Evolutionary conservation across 306 rosid genomes (phyloP), one percentile per base, ranked within the genome.

Genomic region (Quillaja saponaria): DNA sequence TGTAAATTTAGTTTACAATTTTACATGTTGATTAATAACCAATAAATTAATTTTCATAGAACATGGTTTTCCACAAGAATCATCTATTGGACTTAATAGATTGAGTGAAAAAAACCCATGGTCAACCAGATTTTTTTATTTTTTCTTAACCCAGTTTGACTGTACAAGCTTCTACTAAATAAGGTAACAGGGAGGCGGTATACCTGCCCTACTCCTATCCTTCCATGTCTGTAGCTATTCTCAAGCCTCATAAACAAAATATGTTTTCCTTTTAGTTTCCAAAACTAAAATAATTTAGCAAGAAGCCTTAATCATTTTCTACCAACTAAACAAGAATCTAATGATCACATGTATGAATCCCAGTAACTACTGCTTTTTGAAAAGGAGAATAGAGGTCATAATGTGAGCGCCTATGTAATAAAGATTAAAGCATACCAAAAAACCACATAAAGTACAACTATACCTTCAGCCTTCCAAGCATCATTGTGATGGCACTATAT

Each of bases 381-480:
- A 52, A 13, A 6, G 42, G 3, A 9, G 20, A 10, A 41, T 9
- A 38, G 28, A 63, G 49, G 17, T 46, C 57, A 1, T 8, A 64
- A 39, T n/a, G 10, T 49, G 15, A 49, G 50, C 33, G 49, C 37
- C 54, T 18, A 44, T 57, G 44, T 9, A 17, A 39, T 63, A 59
- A 10, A 40, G 12, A 42, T 50, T 45, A 28, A 61, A 67, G 46
- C 55, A 63, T 31, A 52, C 3, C 25, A 37, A 7, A 64, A 55
- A 63, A 25, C 14, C 47, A 53, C 15, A 18, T 63, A 16, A 51
- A 10, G 34, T 13, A 16, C 4, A 41, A 41, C 15, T 49, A 40
- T 58, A 94, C 99, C 97, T 94, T 94, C 33, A 94, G 81, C 74
- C 97, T 89, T 60, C 99, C 99, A 14, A 94, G 99, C 84, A 94